Evolutionary conservation across 129 eudicot genomes (phyloP), one percentile per base, ranked within the genome.

Genomic region (Scalesia atractyloides): DNA sequence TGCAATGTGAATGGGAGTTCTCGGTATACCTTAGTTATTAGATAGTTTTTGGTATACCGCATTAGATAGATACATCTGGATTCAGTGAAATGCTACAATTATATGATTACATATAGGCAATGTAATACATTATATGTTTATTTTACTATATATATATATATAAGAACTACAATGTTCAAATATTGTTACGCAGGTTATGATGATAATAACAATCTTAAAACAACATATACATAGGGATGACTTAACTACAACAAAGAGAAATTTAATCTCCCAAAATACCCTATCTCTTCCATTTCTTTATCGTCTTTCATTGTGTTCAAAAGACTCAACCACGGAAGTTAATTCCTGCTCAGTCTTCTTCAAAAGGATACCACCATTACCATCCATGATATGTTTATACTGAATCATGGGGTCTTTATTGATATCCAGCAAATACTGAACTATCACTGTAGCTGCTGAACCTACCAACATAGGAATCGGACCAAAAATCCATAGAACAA

Each of bases 401-500:
- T 72, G 79, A 77, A 78, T 80, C 73, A 85, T 47, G 2, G 89
- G 89, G 7, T 53, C 74, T 13, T 70, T 73, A 41, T 83, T 89
- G 16, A 44, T 81, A 79, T 93, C 96, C 3, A 93, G 37, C 14
- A 48, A 64, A 24, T 87, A 57, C 82, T 84, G 41, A 10, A 93
- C 17, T 12, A 61, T 54, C 70, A 84, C 96, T 24, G 74, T 52
- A 8, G 43, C 19, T 22, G 87, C 52, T 1, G 90, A 85, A 49
- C 91, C 78, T 71, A 80, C 85, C 68, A 87, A 74, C 98, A 92
- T 92, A 2, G 98, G 95, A 10, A 92, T 92, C 3, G 98, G 98
- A 22, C 96, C 96, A 13, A 93, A 93, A 20, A 85, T 78, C 96
- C 96, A 93, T 36, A 89, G 39, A 52, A 89, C 78, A 89, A 76